A percentile compares a stretch with the other conserved stretches of the same genome.
phyloP scores from a whole-genome alignment of 768 basidiomycete genomes.

The Tulasnella sp. region DNA sequence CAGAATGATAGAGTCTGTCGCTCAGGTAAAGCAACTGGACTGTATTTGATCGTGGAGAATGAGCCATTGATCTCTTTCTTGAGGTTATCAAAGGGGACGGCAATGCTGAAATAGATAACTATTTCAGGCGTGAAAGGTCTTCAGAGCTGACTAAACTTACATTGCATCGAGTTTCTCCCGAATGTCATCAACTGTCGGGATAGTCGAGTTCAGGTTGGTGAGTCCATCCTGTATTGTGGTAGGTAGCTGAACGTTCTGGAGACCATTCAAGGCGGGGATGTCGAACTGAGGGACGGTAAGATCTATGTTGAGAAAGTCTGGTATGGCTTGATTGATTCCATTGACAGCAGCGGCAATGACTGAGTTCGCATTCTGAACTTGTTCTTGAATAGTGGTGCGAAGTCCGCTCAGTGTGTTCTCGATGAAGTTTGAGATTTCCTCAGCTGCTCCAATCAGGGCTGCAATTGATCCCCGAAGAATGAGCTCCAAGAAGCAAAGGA shows the following conservation, averaged over 20 bases:
- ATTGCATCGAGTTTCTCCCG: slow-evolving; percentile 52
- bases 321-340: slow-evolving; percentile 63
- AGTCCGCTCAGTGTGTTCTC: slow-evolving; percentile 44
- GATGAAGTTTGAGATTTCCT: slow-evolving; percentile 69
- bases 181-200: slow-evolving; percentile 67
- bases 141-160: slow-evolving; percentile 45
- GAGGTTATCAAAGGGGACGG: slow-evolving; percentile 75
- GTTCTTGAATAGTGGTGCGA: slow-evolving; percentile 58
- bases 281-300: slow-evolving; percentile 50
- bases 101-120: slow-evolving; percentile 37
- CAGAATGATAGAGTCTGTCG: slow-evolving; percentile 64
- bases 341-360: slow-evolving; percentile 50
- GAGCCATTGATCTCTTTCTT: slow-evolving; percentile 86
- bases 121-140: not conserved
- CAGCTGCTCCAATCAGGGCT: slow-evolving; percentile 67
- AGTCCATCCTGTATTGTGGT: slow-evolving; percentile 60
- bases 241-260: slow-evolving; percentile 72
- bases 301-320: slow-evolving; percentile 43
- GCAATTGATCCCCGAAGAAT: slow-evolving; percentile 69
- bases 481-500: slow-evolving; percentile 87
- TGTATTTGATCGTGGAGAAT: slow-evolving; percentile 56
- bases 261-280: slow-evolving; percentile 56
- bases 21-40: slow-evolving; percentile 56
- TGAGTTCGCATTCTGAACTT: slow-evolving; percentile 53
- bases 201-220: slow-evolving; percentile 58